A percentile compares a stretch with the other conserved stretches of the same genome.
These are phyloP conservation scores for Naganishia friedmannii DNA, from an alignment of 768 basidiomycete genomes.

Conservation along the genomic window DNA sequence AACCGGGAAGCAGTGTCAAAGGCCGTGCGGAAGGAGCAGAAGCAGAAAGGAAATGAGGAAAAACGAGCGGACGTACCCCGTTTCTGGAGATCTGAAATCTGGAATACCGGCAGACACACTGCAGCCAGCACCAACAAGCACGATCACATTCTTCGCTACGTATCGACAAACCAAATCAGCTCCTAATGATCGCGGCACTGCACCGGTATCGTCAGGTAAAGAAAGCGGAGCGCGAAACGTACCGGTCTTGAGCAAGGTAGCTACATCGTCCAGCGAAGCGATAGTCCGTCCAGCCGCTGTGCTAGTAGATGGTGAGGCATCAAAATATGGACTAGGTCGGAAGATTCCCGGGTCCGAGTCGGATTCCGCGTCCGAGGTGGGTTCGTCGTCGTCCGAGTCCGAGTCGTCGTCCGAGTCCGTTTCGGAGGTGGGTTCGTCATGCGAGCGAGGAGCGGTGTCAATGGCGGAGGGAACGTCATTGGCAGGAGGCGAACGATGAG, in stretches of 20 bases:
- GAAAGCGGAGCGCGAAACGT: conserved; percentile 25
- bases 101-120: conserved; percentile 62
- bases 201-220: neutral
- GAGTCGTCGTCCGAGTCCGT: neutral
- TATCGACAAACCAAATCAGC: too few relatives aligned
- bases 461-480: neutral
- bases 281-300: neutral
- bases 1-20: neutral
- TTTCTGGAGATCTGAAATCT: conserved; percentile 62
- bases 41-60: conserved; percentile 45
- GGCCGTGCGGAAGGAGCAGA: conserved; percentile 22
- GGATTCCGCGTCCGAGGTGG: too few relatives aligned
- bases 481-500: neutral
- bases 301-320: neutral
- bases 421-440: too few relatives aligned
- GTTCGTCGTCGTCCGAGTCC: neutral
- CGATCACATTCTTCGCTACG: conserved; percentile 48
- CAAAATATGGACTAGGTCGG: conserved; percentile 3
- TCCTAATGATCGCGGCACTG: too few relatives aligned
- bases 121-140: conserved; percentile 47
- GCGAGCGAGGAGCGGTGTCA: too few relatives aligned
- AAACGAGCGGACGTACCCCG: conserved; percentile 40
- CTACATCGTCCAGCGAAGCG: conserved; percentile 30
- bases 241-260: conserved; percentile 36
- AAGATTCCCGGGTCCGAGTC: neutral